Base-by-base conservation (phyloP, 805 yeast genomes). In the Saccharomycopsis microspora region DNA sequence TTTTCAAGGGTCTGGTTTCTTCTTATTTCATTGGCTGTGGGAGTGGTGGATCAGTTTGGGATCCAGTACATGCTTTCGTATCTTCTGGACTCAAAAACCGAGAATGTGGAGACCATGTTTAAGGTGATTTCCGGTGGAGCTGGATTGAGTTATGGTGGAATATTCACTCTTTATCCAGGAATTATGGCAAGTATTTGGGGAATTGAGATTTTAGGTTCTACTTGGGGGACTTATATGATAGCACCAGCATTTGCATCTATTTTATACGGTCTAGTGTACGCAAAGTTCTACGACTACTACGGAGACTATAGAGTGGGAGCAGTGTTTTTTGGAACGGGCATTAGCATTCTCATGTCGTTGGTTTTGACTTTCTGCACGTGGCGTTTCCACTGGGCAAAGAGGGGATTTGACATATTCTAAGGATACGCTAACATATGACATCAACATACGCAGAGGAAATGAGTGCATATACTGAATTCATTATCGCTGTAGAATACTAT, bases 201-300 rank as follows among this genome's bases (percentile, higher is more conserved):
- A 0, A 73, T 84, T 28, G 88, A 84, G 40, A 74, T 85, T 34
- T 78, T 90, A 63, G 97, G 97, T 0, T 84, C 95, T 2, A 84
- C 90, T 1, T 90, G 96, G 86, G 97, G 97, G 3, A 68, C 83
- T 30, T 85, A 87, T 60, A 82, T 87, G 74, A 71, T 85, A 35
- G 93, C 94, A 0, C 95, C 96, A 3, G 96, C 96, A 0, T 54
- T 85, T 3, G 95, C 96, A 1, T 70, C 90, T 1, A 68, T 83
- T 4, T 52, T 75, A 3, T 84, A 74, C 56, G 89, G 95, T 4
- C 57, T 84, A 44, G 54, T 80, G 8, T 88, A 82, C 60, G 96
- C 95, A 1, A 57, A 64, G 29, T 62, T 76, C 19, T 80, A 74
- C 55, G 93, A 85, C 54, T 42, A 51, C 10, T 58, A 63, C 45